phyloP scores from a whole-genome alignment of 225 moss, liverwort and hornwort species.

The Anthoceros angustus region DNA sequence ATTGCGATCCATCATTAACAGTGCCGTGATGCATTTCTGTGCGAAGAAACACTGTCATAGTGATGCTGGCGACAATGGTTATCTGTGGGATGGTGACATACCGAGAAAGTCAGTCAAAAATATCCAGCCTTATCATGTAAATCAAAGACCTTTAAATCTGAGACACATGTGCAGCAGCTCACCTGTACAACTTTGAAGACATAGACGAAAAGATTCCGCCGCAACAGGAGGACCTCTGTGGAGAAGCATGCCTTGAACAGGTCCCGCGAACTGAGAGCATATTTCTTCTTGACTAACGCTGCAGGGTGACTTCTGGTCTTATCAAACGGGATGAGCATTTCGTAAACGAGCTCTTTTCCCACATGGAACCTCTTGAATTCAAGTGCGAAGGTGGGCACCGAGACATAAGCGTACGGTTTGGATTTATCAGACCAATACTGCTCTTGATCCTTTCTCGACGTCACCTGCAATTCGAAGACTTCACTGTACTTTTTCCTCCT shows the following conservation, averaged over 20 bases:
- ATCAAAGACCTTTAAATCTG: not conserved
- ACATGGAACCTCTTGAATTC: not conserved
- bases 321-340: not conserved
- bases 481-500: not conserved
- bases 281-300: not conserved
- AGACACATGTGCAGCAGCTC: not conserved
- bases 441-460: not conserved
- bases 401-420: not conserved
- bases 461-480: not conserved
- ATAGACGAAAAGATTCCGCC: conserved; percentile 29
- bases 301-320: conserved; percentile 1
- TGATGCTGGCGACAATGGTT: conserved; percentile 24
- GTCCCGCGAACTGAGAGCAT: not conserved
- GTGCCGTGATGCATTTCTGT: conserved; percentile 24
- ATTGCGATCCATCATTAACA: conserved; percentile 22
- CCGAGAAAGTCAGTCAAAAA: not conserved
- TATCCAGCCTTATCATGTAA: not conserved
- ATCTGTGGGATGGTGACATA: conserved; percentile 20
- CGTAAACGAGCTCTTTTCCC: not conserved
- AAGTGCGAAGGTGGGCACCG: not conserved
- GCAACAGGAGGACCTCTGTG: conserved; percentile 16
- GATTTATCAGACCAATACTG: not conserved
- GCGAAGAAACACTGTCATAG: conserved; percentile 48
- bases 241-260: not conserved
- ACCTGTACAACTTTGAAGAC: conserved; percentile 47